Percentiles rank a stretch among this genome's conserved stretches.
Conservation (phyloP, 352 stramenopile species). For the Globisporangium canariense region DNA sequence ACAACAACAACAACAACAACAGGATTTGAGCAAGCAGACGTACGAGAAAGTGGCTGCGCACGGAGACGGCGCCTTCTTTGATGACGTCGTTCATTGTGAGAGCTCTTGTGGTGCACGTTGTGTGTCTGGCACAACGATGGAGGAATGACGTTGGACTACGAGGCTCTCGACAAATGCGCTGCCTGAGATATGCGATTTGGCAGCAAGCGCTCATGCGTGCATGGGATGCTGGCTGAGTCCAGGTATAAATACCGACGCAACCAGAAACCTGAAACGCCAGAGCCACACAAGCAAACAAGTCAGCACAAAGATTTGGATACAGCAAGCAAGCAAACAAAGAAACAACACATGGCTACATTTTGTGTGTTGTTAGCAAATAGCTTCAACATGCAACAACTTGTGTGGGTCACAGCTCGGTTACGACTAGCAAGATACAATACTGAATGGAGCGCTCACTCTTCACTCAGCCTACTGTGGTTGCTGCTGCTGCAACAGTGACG, state of each 20-base stretch:
- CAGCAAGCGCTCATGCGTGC: not conserved
- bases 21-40: not conserved
- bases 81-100: slow-evolving; percentile 24
- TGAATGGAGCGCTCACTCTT: not conserved
- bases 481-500: not conserved
- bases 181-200: not conserved
- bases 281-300: not conserved
- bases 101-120: not conserved
- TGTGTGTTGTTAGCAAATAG: not conserved
- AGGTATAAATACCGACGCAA: slow-evolving; percentile 4
- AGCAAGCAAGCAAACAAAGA: not conserved
- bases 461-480: not conserved
- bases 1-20: not conserved
- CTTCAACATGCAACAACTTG: slow-evolving; percentile 4
- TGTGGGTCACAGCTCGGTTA: not conserved
- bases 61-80: slow-evolving; percentile 57
- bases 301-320: not conserved
- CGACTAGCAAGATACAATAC: not conserved
- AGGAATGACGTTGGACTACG: not conserved
- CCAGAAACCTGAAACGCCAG: not conserved
- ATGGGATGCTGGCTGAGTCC: not conserved
- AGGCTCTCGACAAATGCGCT: not conserved
- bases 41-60: slow-evolving; percentile 69
- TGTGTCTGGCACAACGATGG: not conserved
- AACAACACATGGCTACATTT: slow-evolving; percentile 8